Base-by-base conservation (phyloP, 768 basidiomycete genomes). In the Pilatotrama ljubarskyi region DNA sequence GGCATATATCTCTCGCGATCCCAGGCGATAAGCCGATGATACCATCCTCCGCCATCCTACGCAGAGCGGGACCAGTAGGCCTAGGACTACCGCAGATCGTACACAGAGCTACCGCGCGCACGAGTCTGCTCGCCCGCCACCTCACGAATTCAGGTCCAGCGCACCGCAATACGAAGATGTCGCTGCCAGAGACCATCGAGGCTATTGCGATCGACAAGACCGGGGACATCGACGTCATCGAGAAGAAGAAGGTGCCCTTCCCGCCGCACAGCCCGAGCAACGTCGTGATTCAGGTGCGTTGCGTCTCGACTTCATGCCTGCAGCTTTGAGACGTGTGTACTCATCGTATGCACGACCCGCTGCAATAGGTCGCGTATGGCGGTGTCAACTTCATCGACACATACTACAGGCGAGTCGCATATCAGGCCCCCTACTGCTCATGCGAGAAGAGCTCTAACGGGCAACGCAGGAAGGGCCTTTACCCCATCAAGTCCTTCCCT, bases 311-410 rank as follows among this genome's bases (percentile, higher is more conserved):
- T 2, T 18, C 14, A 4, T 20, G 13, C 11, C 14, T n/a, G 20
- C 26, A 14, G 18, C 9, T 17, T 22, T 18, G 11, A 9, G n/a
- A 15, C 37, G 20, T 6, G 18, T 14, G 35, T 5, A n/a, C 26
- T 24, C 2, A 51, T 17, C 51, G 25, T 4, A 32, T 32, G 29
- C 29, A 32, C 29, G 29, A 32, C 18, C 10, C 20, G 0, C 1
- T 26, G 32, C 14, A 13, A 13, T 68, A 88, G 88, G 79, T 86
- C n/a, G 83, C 90, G 65, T 93, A 86, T 65, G 75, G 80, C 9
- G 92, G 91, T 7, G 82, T 96, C 66, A 97, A 97, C 77, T 97
- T 90, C 71, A 93, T 90, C 69, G 90, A 91, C 70, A 86, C 84
- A 43, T 95, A 97, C 72, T 85, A 82, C 69, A 80, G 94, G 84